Evolutionary conservation across 1,284 basidiomycete species (phyloP).

Genomic region (Peniophora sp.): DNA sequence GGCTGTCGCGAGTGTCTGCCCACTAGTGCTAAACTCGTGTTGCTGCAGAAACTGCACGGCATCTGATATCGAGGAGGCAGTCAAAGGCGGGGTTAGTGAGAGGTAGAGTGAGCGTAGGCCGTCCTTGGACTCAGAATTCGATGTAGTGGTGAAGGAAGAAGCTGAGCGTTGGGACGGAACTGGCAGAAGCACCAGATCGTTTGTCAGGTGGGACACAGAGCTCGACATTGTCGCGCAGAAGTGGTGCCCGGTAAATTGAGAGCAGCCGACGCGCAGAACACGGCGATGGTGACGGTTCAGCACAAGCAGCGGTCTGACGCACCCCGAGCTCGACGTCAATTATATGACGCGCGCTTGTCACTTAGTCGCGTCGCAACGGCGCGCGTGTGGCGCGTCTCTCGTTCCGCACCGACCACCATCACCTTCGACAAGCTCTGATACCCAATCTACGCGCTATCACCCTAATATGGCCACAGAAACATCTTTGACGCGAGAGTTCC

Average conservation of each 20-base stretch:
- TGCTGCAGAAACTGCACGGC: slow-evolving; percentile 17
- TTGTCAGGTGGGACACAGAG: slow-evolving; percentile 22
- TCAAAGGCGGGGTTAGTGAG: slow-evolving; percentile 18
- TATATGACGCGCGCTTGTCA: not conserved
- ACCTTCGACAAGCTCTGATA: no score
- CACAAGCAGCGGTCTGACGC: not conserved
- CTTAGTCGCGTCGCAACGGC: not conserved
- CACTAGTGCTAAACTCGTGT: slow-evolving; percentile 10
- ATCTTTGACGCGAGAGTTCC: not conserved
- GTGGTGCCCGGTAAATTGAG: no score
- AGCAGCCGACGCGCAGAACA: not conserved
- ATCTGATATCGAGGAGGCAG: slow-evolving; percentile 10
- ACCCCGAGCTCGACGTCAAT: not conserved
- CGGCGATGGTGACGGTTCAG: not conserved
- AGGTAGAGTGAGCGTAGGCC: slow-evolving; percentile 19
- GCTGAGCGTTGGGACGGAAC: slow-evolving; percentile 10
- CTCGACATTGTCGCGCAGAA: not conserved
- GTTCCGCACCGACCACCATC: no score
- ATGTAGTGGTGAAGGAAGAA: slow-evolving; percentile 6
- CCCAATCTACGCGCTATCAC: no score
- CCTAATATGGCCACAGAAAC: not conserved
- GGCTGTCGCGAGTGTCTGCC: not conserved
- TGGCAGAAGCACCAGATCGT: slow-evolving; percentile 16
- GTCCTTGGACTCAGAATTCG: slow-evolving; percentile 13
- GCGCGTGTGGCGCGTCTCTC: no score